Evolutionary conservation across 1,139 yeast species (phyloP), one percentile per base, ranked within the genome.

Genomic region (Sugiyamaella novakii): DNA sequence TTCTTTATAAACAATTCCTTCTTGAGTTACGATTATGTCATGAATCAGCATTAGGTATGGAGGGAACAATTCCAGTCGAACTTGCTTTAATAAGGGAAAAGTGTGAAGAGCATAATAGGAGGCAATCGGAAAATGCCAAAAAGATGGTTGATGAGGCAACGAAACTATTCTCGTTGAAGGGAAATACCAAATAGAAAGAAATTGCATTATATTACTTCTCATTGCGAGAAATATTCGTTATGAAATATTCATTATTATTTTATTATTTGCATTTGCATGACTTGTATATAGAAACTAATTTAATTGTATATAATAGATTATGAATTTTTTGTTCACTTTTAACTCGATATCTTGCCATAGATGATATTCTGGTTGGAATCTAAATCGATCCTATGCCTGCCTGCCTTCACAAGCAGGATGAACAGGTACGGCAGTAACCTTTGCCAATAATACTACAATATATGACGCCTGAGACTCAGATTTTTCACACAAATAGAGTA

Each of bases 1-100:
- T 49, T 2, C 46, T 55, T 28, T 38, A 52, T 15, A 30, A 46
- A 14, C 49, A 33, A 8, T 58, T 59, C 29, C 51, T 59, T 38
- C 39, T 29, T 7, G 57, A 53, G 43, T 36, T 59, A 40, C 40
- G 50, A n/a, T 21, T 17, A 19, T 31, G 50, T 14, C 38, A 40
- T 8, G 43, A 30, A 34, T 19, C 42, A 22, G 42, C 41, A 6
- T 52, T 53, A 14, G 19, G 21, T 3, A 28, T 29, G 6, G 36
- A 37, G 7, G 42, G 7, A n/a, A 28, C 43, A 15, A 27, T 48
- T 28, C 50, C 52, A 6, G 44, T 24, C 2, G 50, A 48, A 19
- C 33, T 56, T 40, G 28, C 30, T 21, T 29, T 43, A 15, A 43
- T 50, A 17, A 10, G 41, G 5, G 25, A 41, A 8, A 47, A 46